Percentiles rank a stretch among this genome's conserved stretches.
phyloP scores from a whole-genome alignment of 306 rosid genomes.

The Heteromeles arbutifolia region DNA sequence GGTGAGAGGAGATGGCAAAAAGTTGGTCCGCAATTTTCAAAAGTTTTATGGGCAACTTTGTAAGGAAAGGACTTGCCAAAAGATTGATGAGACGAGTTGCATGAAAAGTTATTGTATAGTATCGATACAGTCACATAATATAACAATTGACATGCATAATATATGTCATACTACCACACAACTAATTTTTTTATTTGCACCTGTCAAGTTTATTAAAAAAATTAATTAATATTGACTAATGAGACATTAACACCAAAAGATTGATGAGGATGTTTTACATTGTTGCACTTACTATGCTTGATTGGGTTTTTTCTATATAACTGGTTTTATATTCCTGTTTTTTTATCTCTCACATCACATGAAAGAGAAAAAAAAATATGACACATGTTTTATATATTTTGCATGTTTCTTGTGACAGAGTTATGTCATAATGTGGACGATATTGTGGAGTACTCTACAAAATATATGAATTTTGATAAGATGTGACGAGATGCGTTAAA shows the following conservation, averaged over 20 bases:
- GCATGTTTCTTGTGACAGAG: background rate
- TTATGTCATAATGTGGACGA: background rate
- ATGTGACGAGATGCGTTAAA: background rate
- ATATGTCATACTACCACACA: background rate
- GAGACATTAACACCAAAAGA: background rate
- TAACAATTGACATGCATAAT: too few relatives aligned
- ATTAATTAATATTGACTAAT: too few relatives aligned
- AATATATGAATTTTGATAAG: background rate
- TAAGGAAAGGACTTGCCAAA: background rate
- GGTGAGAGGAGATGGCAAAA: background rate
- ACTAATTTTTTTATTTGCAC: too few relatives aligned
- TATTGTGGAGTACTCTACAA: background rate
- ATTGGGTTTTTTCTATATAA: background rate
- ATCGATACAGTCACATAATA: too few relatives aligned
- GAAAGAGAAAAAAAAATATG: too few relatives aligned
- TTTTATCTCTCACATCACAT: background rate
- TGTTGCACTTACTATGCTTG: background rate
- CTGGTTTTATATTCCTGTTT: background rate
- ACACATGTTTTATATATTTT: too few relatives aligned
- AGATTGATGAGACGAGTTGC: background rate
- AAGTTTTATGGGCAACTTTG: background rate
- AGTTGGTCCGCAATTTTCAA: background rate
- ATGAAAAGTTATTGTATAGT: background rate
- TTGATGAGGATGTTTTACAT: background rate
- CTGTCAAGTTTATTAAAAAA: too few relatives aligned